phyloP scores from a whole-genome alignment of 1,284 basidiomycete genomes.

The Moesziomyces parantarcticus region DNA sequence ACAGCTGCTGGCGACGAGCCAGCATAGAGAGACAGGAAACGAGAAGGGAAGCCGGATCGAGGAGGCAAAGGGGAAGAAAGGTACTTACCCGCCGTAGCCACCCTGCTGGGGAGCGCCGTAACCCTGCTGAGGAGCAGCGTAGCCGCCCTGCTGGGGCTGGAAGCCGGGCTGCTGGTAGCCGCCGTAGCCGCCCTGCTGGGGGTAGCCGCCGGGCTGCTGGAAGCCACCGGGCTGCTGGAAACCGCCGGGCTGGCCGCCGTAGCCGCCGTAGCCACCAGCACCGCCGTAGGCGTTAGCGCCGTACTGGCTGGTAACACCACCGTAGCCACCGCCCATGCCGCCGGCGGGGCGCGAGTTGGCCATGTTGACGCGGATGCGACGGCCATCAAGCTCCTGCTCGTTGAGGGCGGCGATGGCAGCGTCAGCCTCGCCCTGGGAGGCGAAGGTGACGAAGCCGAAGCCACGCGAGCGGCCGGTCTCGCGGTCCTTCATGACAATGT shows the following conservation, averaged over 20 bases:
- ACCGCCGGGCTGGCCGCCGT: constrained; percentile 48
- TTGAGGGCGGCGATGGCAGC: constrained; percentile 82
- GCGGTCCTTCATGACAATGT: constrained; percentile 90
- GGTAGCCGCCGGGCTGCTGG: constrained; percentile 41
- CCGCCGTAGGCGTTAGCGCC: constrained; percentile 61
- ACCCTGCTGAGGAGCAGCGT: constrained; percentile 52
- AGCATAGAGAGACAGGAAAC: background rate
- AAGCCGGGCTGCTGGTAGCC: constrained; percentile 59
- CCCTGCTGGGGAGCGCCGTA: constrained; percentile 54
- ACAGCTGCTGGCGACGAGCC: constrained; percentile 1
- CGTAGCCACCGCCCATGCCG: constrained; percentile 62
- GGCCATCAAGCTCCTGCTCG: constrained; percentile 92
- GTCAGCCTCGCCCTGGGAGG: constrained; percentile 76
- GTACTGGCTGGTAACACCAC: constrained; percentile 64
- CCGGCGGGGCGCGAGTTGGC: constrained; percentile 81
- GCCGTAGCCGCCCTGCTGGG: constrained; percentile 53
- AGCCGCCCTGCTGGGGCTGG: constrained; percentile 53
- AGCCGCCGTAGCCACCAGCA: constrained; percentile 50
- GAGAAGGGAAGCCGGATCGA: background rate
- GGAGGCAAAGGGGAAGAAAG: constrained; percentile 3
- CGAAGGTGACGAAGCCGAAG: constrained; percentile 84
- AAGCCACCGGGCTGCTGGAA: constrained; percentile 45
- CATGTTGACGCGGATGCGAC: constrained; percentile 88
- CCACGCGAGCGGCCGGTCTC: constrained; percentile 90
- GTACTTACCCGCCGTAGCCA: constrained; percentile 50